phyloP scores from a whole-genome alignment of 305 asterid genomes.

The Fraxinus dipetala region DNA sequence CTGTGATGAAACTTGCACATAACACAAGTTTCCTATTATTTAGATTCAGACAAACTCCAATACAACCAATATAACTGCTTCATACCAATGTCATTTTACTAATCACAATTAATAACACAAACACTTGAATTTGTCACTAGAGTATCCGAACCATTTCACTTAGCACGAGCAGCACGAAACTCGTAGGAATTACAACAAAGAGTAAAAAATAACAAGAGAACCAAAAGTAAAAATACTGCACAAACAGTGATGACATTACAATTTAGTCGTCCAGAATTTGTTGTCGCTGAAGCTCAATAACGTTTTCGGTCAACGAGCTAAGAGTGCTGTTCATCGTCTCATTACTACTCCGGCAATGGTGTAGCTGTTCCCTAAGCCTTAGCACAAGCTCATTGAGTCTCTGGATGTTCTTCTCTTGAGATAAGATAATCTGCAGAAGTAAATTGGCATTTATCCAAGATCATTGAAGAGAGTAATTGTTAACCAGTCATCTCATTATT shows the following conservation, averaged over 20 bases:
- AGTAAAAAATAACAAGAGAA: neutral
- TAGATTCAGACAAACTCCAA: neutral
- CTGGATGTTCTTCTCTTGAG: conserved; percentile 86
- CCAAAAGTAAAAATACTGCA: conserved; percentile 12
- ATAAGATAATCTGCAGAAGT: conserved; percentile 65
- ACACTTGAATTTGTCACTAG: neutral
- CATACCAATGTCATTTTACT: neutral
- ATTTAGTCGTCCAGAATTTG: conserved; percentile 64
- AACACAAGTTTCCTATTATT: neutral
- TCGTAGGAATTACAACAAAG: neutral
- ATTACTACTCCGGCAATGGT: conserved; percentile 51
- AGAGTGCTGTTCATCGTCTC: conserved; percentile 41
- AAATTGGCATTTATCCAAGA: neutral
- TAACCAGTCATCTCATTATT: neutral
- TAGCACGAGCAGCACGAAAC: neutral
- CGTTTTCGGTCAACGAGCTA: conserved; percentile 50
- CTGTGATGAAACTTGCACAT: neutral
- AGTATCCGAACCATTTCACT: neutral
- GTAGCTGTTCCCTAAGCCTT: conserved; percentile 67
- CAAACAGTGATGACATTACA: conserved; percentile 16
- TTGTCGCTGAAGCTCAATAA: conserved; percentile 60
- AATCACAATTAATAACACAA: neutral
- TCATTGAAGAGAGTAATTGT: neutral
- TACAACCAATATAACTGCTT: neutral
- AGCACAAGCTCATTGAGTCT: conserved; percentile 68